A percentile compares a stretch with the other conserved stretches of the same genome.
Evolutionary conservation across 352 stramenopile species (phyloP).

Genomic region (Globisporangium carolinianum): DNA sequence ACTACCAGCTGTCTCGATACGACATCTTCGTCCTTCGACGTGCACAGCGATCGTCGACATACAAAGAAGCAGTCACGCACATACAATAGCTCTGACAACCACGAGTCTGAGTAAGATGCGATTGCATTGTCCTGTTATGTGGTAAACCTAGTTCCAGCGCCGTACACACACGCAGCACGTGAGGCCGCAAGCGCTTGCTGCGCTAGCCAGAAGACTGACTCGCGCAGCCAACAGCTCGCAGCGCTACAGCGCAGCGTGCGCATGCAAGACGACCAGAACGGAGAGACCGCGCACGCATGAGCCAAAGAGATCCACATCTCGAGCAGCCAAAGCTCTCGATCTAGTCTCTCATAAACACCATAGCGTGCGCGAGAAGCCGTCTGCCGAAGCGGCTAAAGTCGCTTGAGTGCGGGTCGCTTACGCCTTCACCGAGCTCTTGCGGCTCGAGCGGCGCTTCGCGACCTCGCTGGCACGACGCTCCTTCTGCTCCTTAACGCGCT

Average conservation of each 20-base stretch:
- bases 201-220: too few species aligned
- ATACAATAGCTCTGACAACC: too few species aligned
- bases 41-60: too few species aligned
- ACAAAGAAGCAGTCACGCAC: too few species aligned
- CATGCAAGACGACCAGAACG: background rate
- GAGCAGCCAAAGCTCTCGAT: background rate
- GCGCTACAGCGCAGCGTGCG: too few species aligned
- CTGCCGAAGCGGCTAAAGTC: background rate
- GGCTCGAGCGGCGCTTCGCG: conserved; percentile 97
- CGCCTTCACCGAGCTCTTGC: conserved; percentile 91
- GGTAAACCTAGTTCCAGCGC: conserved; percentile 15
- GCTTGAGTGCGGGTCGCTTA: conserved; percentile 31
- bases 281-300: background rate
- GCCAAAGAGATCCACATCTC: conserved; percentile 1
- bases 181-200: too few species aligned
- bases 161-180: background rate
- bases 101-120: conserved; percentile 6
- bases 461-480: conserved; percentile 96
- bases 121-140: conserved; percentile 25
- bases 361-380: background rate
- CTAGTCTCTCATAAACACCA: too few species aligned
- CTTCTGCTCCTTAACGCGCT: conserved; percentile 98
- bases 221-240: too few species aligned
- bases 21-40: too few species aligned
- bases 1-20: too few species aligned